Evolutionary conservation across 169 alveolate species (phyloP).

Genomic region (Haemoproteus tartakovskyi): DNA sequence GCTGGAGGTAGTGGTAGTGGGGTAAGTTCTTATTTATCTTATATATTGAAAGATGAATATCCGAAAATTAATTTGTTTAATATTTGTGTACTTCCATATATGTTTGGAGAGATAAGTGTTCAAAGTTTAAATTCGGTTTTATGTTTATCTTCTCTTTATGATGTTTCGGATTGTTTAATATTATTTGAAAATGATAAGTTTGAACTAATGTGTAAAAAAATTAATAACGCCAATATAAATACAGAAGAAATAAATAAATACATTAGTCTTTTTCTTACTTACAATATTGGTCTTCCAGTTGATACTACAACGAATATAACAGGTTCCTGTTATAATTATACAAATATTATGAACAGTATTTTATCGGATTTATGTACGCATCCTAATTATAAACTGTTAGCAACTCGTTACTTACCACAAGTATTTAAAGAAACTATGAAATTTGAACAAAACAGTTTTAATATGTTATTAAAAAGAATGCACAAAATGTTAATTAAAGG

Average conservation of each 20-base stretch:
- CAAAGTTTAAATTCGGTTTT: constrained; percentile 64
- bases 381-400: constrained; percentile 39
- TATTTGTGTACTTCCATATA: constrained; percentile 65
- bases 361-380: constrained; percentile 32
- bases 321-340: constrained; percentile 3
- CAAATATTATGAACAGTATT: constrained; percentile 36
- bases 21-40: constrained; percentile 60
- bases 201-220: constrained; percentile 36
- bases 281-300: constrained; percentile 28
- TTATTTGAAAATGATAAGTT: constrained; percentile 32
- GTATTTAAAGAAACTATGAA: constrained; percentile 38
- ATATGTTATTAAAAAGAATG: constrained; percentile 55
- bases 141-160: constrained; percentile 66
- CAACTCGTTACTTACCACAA: constrained; percentile 43
- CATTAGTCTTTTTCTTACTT: constrained; percentile 16
- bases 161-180: constrained; percentile 37
- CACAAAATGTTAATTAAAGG: constrained; percentile 53
- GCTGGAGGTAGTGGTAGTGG: constrained; percentile 77
- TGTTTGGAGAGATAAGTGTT: constrained; percentile 69
- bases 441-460: constrained; percentile 47
- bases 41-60: constrained; percentile 65
- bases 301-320: background rate
- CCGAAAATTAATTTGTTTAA: constrained; percentile 46
- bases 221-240: constrained; percentile 55
- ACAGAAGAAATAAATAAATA: constrained; percentile 28